These are phyloP conservation scores for Dothidotthia symphoricarpi DNA, from an alignment of 2,329 filamentous ascomycete genomes.

Conservation along the genomic window DNA sequence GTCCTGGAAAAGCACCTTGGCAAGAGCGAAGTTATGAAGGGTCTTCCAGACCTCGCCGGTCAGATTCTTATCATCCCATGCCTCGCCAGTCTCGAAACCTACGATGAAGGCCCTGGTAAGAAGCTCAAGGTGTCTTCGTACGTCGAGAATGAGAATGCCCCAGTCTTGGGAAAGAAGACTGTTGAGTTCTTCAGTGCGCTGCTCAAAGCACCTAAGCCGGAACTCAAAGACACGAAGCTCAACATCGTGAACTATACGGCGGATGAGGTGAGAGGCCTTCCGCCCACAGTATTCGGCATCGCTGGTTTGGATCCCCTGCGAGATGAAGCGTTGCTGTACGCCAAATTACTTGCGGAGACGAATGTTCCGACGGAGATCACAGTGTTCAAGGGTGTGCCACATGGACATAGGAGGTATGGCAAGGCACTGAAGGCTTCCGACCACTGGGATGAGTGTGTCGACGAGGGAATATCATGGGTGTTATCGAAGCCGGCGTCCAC, in stretches of 20 bases:
- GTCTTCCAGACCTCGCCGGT: slow-evolving; percentile 44
- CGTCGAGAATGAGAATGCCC: slow-evolving; percentile 48
- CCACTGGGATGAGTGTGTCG: slow-evolving; percentile 47
- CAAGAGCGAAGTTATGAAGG: slow-evolving; percentile 29
- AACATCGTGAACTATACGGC: slow-evolving; percentile 35
- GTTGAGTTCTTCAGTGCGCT: slow-evolving; percentile 36
- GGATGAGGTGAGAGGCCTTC: slow-evolving; percentile 45
- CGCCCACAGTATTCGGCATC: slow-evolving; percentile 50
- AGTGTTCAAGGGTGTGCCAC: slow-evolving; percentile 55
- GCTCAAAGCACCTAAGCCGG: slow-evolving; percentile 18
- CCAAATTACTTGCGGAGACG: slow-evolving; percentile 43
- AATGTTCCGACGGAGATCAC: slow-evolving; percentile 52
- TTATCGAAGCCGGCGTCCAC: slow-evolving; percentile 38
- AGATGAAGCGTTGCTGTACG: slow-evolving; percentile 52
- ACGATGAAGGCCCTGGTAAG: slow-evolving; percentile 40
- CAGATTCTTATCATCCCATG: slow-evolving; percentile 45
- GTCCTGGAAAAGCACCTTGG: slow-evolving; percentile 48
- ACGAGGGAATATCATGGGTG: slow-evolving; percentile 48
- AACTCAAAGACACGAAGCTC: slow-evolving; percentile 34
- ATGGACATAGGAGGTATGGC: slow-evolving; percentile 52
- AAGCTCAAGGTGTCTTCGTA: slow-evolving; percentile 44
- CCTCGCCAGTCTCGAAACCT: slow-evolving; percentile 41
- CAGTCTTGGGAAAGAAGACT: slow-evolving; percentile 45
- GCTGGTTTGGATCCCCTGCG: slow-evolving; percentile 52
- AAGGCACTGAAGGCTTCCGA: slow-evolving; percentile 42